Base-by-base conservation (phyloP, 2,329 filamentous ascomycete species). In the Ophiostoma pallidulum region DNA sequence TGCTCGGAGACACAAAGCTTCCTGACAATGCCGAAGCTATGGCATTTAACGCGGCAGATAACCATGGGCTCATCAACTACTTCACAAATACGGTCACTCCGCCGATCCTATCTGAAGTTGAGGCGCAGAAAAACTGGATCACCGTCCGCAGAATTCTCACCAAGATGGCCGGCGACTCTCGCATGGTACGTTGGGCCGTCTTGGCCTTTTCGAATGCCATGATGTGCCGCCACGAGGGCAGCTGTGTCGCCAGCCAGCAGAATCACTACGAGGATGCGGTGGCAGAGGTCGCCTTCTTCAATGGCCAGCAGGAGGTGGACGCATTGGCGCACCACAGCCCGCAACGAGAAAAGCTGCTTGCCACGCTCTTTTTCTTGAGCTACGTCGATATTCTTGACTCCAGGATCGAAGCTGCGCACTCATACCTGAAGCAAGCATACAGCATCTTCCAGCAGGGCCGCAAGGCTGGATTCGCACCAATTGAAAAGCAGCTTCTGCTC, bases 61-160 rank as follows among this genome's bases (percentile, higher is more conserved):
- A 66, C 40, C 60, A 63, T 32, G 57, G 62, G 12, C 57, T 75
- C 2, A 62, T 75, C 50, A 67, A 72, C 36, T 73, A 72, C 45
- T 75, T 75, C 48, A 59, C 67, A n/a, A 64, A 64, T 33, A 68
- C 71, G 3, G 66, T 71, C 14, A 69, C 69, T n/a, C 72, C 72
- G 6, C 73, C 72, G 1, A 75, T 76, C 26, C 64, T 77, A 4
- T 68, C 69, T n/a, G 69, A 75, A 41, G 69, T 76, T 0, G 74
- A 77, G 53, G 71, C 70, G 7, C 68, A 72, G 46, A 71, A 69
- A 53, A 71, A 69, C 43, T 77, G 73, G 73, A 61, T 68, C 3
- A 63, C 67, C 0, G 72, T 73, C 53, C 64, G 73, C 5, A 68
- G 71, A 40, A 62, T 69, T 22, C 65, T 77, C n/a, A 63, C 70